These are phyloP conservation scores for Steccherinum ochraceum DNA, from an alignment of 768 basidiomycete genomes.

Conservation along the genomic window DNA sequence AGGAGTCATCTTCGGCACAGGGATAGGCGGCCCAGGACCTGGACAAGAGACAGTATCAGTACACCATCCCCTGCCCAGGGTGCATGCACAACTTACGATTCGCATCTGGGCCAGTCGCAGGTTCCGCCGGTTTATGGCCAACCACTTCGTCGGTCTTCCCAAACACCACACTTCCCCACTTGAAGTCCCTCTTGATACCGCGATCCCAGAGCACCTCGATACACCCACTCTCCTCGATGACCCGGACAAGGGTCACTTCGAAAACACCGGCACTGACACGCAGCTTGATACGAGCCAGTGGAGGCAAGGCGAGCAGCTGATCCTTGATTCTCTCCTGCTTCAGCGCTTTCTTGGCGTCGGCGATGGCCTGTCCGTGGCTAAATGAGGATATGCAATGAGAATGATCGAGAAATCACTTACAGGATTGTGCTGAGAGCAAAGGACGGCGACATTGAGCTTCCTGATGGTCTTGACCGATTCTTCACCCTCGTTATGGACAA, in stretches of 20 bases:
- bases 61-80: background rate
- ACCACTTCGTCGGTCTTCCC: constrained; percentile 67
- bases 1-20: background rate
- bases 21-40: background rate
- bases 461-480: constrained; percentile 58
- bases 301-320: constrained; percentile 63
- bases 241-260: constrained; percentile 73
- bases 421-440: constrained; percentile 89
- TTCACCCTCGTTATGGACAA: background rate
- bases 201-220: constrained; percentile 82
- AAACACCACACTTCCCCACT: constrained; percentile 76
- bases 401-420: constrained; percentile 40
- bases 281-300: constrained; percentile 76
- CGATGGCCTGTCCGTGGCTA: constrained; percentile 45
- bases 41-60: background rate
- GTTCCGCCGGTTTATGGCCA: constrained; percentile 64
- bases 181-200: constrained; percentile 68
- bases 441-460: constrained; percentile 67
- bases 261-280: constrained; percentile 80
- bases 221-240: constrained; percentile 60
- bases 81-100: background rate
- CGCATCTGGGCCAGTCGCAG: constrained; percentile 32
- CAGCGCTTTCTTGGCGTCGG: constrained; percentile 66
- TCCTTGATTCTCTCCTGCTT: constrained; percentile 69
- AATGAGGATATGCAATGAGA: background rate